A percentile compares a stretch with the other conserved stretches of the same genome.
These are phyloP conservation scores for Symbiodinium pilosum DNA, from an alignment of 73 alveolate genomes.

Conservation along the genomic window DNA sequence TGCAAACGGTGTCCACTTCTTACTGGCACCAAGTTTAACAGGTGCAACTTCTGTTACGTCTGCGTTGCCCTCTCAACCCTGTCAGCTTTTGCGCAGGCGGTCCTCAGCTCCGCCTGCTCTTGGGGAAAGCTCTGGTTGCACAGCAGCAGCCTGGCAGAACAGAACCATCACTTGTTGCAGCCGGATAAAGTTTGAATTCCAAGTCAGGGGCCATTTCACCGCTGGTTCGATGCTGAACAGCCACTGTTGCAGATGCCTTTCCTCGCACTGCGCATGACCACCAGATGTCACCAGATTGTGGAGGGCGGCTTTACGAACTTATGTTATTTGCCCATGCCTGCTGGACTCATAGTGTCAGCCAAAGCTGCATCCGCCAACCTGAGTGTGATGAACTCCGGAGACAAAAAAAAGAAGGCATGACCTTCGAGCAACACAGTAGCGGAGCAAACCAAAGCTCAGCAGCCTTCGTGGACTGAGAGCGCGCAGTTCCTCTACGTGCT, in stretches of 20 bases:
- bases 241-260: slow-evolving; percentile 13
- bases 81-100: too few relatives aligned
- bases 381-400: too few relatives aligned
- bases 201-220: slow-evolving; percentile 63
- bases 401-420: too few relatives aligned
- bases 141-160: slow-evolving; percentile 90
- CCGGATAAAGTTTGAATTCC: too few relatives aligned
- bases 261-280: too few relatives aligned
- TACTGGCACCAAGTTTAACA: too few relatives aligned
- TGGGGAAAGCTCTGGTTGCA: slow-evolving; percentile 85
- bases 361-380: slow-evolving; percentile 35
- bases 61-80: too few relatives aligned
- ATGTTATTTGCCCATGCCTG: neutral
- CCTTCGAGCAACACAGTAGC: neutral
- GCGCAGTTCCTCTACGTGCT: slow-evolving; percentile 77
- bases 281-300: too few relatives aligned
- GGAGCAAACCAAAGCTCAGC: neutral
- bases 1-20: too few relatives aligned
- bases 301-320: too few relatives aligned
- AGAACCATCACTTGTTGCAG: too few relatives aligned
- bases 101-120: slow-evolving; percentile 60
- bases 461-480: slow-evolving; percentile 86
- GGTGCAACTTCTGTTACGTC: too few relatives aligned
- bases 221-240: slow-evolving; percentile 76
- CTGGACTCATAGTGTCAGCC: slow-evolving; percentile 42